A percentile compares a stretch with the other conserved stretches of the same genome.
These are phyloP conservation scores for Raffaelea ambrosiae DNA, from an alignment of 2,329 filamentous ascomycete genomes.

Conservation along the genomic window DNA sequence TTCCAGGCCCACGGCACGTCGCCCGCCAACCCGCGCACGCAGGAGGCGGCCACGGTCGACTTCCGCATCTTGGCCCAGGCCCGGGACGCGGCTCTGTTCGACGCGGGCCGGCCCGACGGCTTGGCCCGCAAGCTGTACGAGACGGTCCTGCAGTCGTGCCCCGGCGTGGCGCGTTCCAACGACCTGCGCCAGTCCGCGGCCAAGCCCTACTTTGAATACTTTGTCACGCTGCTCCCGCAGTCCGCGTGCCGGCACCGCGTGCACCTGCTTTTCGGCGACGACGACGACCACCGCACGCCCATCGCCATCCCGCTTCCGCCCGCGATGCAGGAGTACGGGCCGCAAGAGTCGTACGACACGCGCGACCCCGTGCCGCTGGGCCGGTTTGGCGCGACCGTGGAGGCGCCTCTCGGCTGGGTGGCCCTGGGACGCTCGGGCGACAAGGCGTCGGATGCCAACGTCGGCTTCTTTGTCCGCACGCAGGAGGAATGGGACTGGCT, in stretches of 20 bases:
- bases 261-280: slow-evolving; percentile 6
- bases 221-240: slow-evolving; percentile 8
- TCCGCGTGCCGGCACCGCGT: slow-evolving; percentile 6
- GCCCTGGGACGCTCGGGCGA: slow-evolving; percentile 19
- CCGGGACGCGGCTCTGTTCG: slow-evolving; percentile 6
- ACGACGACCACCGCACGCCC: background rate
- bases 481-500: slow-evolving; percentile 31
- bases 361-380: background rate
- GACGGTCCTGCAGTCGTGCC: slow-evolving; percentile 10
- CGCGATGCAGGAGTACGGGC: slow-evolving; percentile 1
- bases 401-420: slow-evolving; percentile 6
- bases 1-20: slow-evolving; percentile 13
- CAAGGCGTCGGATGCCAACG: slow-evolving; percentile 25
- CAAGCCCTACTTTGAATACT: slow-evolving; percentile 9
- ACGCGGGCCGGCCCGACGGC: slow-evolving; percentile 8
- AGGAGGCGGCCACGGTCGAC: slow-evolving; percentile 14
- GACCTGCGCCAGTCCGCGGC: slow-evolving; percentile 9
- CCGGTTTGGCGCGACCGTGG: slow-evolving; percentile 3
- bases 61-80: slow-evolving; percentile 13
- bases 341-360: slow-evolving; percentile 7
- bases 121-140: slow-evolving; percentile 11
- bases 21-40: slow-evolving; percentile 11
- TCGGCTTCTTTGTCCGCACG: slow-evolving; percentile 27
- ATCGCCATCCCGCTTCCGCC: slow-evolving; percentile 5
- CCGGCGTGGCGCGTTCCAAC: slow-evolving; percentile 9